These are phyloP conservation scores for Rhododendron griersonianum DNA, from an alignment of 148 eudicot species.

Conservation along the genomic window DNA sequence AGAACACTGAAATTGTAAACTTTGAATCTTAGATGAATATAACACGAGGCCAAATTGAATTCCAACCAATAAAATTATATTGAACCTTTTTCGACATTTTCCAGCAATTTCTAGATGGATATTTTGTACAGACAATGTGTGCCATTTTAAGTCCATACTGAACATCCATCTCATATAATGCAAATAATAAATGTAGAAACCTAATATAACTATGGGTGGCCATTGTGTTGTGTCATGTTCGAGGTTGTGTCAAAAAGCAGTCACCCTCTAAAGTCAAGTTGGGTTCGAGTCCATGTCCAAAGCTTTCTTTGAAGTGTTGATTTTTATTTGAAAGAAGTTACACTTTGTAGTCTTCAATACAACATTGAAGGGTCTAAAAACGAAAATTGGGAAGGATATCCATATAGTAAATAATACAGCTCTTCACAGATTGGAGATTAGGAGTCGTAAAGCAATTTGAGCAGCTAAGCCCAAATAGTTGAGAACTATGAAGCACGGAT, in stretches of 20 bases:
- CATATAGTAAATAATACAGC: background rate
- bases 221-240: background rate
- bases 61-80: background rate
- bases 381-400: background rate
- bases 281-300: background rate
- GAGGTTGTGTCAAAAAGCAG: background rate
- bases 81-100: background rate
- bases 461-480: slow-evolving; percentile 2
- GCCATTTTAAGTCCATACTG: background rate
- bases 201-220: background rate
- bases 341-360: background rate
- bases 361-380: background rate
- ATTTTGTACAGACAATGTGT: background rate
- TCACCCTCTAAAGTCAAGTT: background rate
- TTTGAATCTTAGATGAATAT: background rate
- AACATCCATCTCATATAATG: background rate
- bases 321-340: background rate
- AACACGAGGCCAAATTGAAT: background rate
- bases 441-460: background rate
- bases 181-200: background rate
- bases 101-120: background rate
- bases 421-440: background rate
- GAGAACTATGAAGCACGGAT: too few relatives aligned
- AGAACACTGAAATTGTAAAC: background rate
- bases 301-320: background rate